These are phyloP conservation scores for Microdochium trichocladiopsis DNA, from an alignment of 2,329 filamentous ascomycete species.

Conservation along the genomic window DNA sequence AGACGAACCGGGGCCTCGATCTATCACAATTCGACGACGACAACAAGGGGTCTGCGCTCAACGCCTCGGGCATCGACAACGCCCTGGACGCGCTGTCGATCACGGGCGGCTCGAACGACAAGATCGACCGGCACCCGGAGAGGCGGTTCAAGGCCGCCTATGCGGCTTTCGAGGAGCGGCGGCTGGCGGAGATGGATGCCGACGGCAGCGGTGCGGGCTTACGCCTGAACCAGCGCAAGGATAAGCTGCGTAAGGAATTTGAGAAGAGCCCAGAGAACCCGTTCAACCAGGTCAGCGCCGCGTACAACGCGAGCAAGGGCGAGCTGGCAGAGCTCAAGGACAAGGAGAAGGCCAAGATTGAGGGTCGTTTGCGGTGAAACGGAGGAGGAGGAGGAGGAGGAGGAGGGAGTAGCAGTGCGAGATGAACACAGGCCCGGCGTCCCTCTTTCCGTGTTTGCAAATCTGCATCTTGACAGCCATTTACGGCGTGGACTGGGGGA, in stretches of 20 bases:
- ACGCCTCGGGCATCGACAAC: conserved; percentile 86
- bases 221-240: conserved; percentile 75
- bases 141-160: conserved; percentile 81
- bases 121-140: conserved; percentile 86
- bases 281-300: conserved; percentile 75
- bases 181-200: conserved; percentile 77
- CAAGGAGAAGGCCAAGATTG: conserved; percentile 66
- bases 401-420: no score
- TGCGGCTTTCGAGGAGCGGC: conserved; percentile 71
- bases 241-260: conserved; percentile 84
- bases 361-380: conserved; percentile 48
- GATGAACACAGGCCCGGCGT: no score
- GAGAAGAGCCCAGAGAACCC: conserved; percentile 93
- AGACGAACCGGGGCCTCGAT: conserved; percentile 64
- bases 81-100: conserved; percentile 80
- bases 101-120: conserved; percentile 45
- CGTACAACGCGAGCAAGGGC: conserved; percentile 72
- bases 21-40: conserved; percentile 66
- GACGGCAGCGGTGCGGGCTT: conserved; percentile 69
- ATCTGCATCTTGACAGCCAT: no score
- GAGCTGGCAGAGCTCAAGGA: conserved; percentile 63
- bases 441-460: no score
- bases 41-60: conserved; percentile 48
- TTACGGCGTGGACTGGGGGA: no score
- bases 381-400: no score